These are phyloP conservation scores for Fraxinus floribunda DNA, from an alignment of 305 asterid genomes.

Conservation along the genomic window DNA sequence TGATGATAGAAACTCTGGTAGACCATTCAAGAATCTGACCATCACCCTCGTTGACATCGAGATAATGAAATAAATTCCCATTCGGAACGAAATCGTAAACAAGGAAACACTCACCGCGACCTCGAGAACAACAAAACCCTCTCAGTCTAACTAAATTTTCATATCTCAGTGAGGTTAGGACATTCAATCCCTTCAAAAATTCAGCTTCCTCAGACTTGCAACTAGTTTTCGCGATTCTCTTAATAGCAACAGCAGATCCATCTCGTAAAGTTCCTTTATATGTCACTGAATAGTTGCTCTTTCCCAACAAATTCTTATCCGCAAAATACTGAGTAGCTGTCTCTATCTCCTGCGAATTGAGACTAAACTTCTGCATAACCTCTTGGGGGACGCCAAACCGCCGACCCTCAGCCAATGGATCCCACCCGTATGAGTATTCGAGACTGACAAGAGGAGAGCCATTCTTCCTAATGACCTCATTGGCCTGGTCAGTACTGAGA, in stretches of 20 bases:
- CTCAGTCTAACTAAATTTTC: conserved; percentile 68
- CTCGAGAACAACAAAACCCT: conserved; percentile 86
- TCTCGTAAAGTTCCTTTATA: conserved; percentile 74
- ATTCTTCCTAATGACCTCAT: conserved; percentile 49
- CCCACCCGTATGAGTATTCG: conserved; percentile 90
- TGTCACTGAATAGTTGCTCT: conserved; percentile 58
- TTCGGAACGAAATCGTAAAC: conserved; percentile 72
- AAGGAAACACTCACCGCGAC: conserved; percentile 81
- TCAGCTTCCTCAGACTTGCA: conserved; percentile 87
- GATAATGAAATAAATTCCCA: conserved; percentile 60
- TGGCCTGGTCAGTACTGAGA: conserved; percentile 45
- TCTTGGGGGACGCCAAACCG: conserved; percentile 63
- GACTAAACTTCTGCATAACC: conserved; percentile 58
- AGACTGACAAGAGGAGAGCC: conserved; percentile 91
- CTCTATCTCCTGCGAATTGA: conserved; percentile 77
- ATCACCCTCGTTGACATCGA: conserved; percentile 63
- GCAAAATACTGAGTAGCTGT: conserved; percentile 82
- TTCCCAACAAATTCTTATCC: conserved; percentile 69
- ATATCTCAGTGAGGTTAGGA: conserved; percentile 64
- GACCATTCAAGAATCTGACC: conserved; percentile 70
- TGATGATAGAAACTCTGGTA: conserved; percentile 63
- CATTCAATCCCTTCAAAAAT: conserved; percentile 71
- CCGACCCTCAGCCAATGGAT: conserved; percentile 76
- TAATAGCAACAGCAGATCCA: conserved; percentile 70
- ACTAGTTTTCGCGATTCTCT: conserved; percentile 71